These are phyloP conservation scores for Smallanthus sonchifolius DNA, from an alignment of 129 eudicot species.

Conservation along the genomic window DNA sequence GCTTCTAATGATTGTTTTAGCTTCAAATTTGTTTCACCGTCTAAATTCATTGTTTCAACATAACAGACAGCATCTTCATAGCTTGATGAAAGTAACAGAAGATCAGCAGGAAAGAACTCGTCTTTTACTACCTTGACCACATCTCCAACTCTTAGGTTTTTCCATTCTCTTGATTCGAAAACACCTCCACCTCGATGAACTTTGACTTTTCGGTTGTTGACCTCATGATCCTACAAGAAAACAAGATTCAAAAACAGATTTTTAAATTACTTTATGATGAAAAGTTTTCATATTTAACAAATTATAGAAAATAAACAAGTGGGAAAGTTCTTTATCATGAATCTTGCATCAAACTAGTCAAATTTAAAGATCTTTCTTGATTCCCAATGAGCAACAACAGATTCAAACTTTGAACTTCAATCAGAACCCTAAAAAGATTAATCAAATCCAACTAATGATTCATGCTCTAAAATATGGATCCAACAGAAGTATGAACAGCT, in stretches of 20 bases:
- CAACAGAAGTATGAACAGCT: background rate
- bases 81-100: slow-evolving; percentile 83
- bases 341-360: background rate
- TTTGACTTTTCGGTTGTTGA: slow-evolving; percentile 79
- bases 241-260: slow-evolving; percentile 16
- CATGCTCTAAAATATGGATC: slow-evolving; percentile 19
- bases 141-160: slow-evolving; percentile 68
- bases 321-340: background rate
- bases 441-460: slow-evolving; percentile 14
- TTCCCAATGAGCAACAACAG: background rate
- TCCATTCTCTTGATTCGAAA: slow-evolving; percentile 68
- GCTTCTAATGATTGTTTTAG: slow-evolving; percentile 83
- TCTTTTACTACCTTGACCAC: slow-evolving; percentile 81
- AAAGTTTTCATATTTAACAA: background rate
- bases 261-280: background rate
- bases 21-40: slow-evolving; percentile 94
- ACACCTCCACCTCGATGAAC: slow-evolving; percentile 59
- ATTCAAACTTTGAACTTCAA: background rate
- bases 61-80: slow-evolving; percentile 89
- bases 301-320: background rate
- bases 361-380: background rate
- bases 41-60: slow-evolving; percentile 95
- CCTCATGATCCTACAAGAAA: slow-evolving; percentile 61
- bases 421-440: background rate
- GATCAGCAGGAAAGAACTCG: slow-evolving; percentile 92